A percentile compares a stretch with the other conserved stretches of the same genome.
Conservation (phyloP, 2,329 filamentous ascomycete species). For the Lachnellula arida region DNA sequence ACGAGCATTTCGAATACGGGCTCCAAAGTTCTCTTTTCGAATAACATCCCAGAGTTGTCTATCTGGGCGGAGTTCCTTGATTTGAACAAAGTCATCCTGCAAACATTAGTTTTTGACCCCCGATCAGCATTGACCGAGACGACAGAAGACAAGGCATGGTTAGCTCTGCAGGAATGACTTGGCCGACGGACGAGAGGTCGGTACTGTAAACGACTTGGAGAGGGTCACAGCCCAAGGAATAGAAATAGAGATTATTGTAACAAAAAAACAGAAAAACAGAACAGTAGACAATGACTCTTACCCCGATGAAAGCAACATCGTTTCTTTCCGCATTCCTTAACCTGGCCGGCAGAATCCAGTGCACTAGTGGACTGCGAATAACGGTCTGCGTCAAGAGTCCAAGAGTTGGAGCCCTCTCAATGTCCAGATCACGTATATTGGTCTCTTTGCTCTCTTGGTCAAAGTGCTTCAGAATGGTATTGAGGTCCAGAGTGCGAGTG, state of each 20-base stretch:
- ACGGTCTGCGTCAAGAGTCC: conserved; percentile 78
- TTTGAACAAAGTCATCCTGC: conserved; percentile 72
- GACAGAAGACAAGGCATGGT: not conserved
- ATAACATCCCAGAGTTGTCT: conserved; percentile 70
- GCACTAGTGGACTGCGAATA: conserved; percentile 68
- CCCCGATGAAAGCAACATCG: conserved; percentile 82
- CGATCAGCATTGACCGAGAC: not conserved
- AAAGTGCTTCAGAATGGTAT: conserved; percentile 38
- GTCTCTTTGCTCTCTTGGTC: conserved; percentile 31
- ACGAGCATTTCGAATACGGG: conserved; percentile 72
- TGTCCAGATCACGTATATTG: conserved; percentile 29
- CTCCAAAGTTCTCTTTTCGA: conserved; percentile 74
- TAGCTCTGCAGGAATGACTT: too few species aligned
- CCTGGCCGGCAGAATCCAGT: conserved; percentile 74
- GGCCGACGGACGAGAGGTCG: too few species aligned
- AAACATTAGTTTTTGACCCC: conserved; percentile 19
- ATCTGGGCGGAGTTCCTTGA: conserved; percentile 67
- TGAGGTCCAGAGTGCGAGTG: conserved; percentile 35
- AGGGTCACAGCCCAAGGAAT: not conserved
- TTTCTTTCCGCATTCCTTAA: conserved; percentile 66
- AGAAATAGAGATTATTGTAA: not conserved
- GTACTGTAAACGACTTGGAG: too few species aligned
- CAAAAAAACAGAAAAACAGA: conserved; percentile 5
- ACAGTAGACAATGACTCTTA: conserved; percentile 40
- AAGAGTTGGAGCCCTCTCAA: conserved; percentile 45